Percentiles rank a stretch among this genome's conserved stretches.
phyloP scores from a whole-genome alignment of 257 asterid species.

The Solanum appendiculatum region DNA sequence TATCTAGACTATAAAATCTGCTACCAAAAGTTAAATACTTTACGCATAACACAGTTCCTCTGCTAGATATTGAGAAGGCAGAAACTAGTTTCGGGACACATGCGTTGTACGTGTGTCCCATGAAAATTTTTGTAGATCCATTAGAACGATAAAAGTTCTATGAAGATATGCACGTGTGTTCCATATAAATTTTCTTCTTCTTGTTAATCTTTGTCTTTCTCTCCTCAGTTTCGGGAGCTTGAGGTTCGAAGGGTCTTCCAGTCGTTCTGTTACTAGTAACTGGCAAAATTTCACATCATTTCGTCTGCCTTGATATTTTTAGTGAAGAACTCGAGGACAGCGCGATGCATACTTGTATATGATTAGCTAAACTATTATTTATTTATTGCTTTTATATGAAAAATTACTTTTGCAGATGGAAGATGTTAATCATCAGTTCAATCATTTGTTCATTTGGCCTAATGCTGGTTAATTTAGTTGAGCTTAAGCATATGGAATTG shows the following conservation, averaged over 20 bases:
- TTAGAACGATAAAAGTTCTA: too few species aligned
- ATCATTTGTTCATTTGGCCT: not conserved
- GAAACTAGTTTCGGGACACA: too few species aligned
- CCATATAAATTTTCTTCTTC: not conserved
- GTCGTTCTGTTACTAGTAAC: not conserved
- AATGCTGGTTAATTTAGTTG: not conserved
- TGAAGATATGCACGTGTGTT: too few species aligned
- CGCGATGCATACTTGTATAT: not conserved
- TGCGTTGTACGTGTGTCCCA: too few species aligned
- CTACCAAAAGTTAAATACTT: not conserved
- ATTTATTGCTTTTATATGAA: not conserved
- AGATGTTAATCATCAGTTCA: not conserved
- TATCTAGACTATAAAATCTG: not conserved
- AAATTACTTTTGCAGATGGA: not conserved
- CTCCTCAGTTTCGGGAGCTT: not conserved
- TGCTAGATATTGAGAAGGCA: not conserved
- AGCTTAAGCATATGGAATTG: not conserved
- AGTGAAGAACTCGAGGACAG: not conserved
- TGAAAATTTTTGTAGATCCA: too few species aligned
- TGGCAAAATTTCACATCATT: not conserved
- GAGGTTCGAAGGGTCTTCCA: constrained; percentile 9
- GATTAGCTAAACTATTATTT: not conserved
- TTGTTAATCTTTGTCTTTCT: not conserved
- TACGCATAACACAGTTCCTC: not conserved
- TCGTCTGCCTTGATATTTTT: not conserved